Evolutionary conservation across 371 early-diverging fungal species (phyloP), one percentile per base, ranked within the genome.

Genomic region (Actinomortierella ambigua): DNA sequence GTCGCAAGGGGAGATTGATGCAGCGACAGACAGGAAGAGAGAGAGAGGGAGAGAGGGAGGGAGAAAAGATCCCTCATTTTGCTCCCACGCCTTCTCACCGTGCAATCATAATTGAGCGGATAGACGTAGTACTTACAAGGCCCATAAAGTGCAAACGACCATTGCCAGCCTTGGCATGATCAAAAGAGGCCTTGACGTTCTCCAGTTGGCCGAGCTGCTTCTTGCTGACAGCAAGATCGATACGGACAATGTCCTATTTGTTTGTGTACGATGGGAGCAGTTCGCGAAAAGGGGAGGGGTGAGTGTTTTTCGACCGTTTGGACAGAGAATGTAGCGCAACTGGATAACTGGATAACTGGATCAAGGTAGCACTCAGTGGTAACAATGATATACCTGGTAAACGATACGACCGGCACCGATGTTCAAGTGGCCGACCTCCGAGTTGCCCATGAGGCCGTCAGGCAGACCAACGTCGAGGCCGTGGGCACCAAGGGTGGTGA

Each of bases 401-500:
- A 99, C 98, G 23, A 98, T 84, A 55, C 99, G 90, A 28, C 99
- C 99, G 46, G 99, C 97, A 55, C 99, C 99, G 82, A 99, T 96
- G 83, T 99, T 99, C 79, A 99, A 81, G 76, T 99, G 99, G 15
- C 99, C 99, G 44, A 99, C 99, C 84, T 99, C 99, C 50, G 97
- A 96, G 87, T 99, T 99, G 59, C 99, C 99, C 99, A 99, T 99
- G 60, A 95, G 85, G 9, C 96, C 98, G 43, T 96, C 97, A 20
- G 98, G 97, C 29, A 99, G 86, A 63, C 99, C 99, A 39, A 99
- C 99, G 46, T 93, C 85, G 34, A 91, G 86, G 51, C 99, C 99
- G 78, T 98, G 98, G 13, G 99, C 99, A 53, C 87, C 88, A 50
- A 99, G 83, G 40, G 83, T 80, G 40, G 87, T 86, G 77, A 80